These are phyloP conservation scores for Clitopilus passeckerianus DNA, from an alignment of 768 basidiomycete species.

Conservation along the genomic window DNA sequence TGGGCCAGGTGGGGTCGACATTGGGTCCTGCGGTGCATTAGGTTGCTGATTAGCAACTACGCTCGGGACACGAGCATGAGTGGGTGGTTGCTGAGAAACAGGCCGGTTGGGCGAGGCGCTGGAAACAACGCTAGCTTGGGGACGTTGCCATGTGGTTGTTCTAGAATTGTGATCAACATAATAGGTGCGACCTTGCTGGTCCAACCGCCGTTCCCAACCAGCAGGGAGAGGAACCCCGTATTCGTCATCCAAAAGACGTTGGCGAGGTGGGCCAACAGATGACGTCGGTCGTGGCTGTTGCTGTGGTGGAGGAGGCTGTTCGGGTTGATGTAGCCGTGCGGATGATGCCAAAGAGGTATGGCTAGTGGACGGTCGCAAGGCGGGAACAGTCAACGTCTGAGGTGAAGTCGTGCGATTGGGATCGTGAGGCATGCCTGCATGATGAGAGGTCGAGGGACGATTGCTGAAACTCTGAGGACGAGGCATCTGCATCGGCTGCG, in stretches of 20 bases:
- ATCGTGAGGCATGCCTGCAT: conserved; percentile 6
- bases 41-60: conserved; percentile 18
- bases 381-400: conserved; percentile 10
- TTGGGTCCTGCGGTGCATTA: conserved; percentile 11
- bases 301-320: conserved; percentile 8
- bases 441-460: conserved; percentile 9
- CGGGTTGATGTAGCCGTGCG: conserved; percentile 15
- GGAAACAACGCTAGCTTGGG: conserved; percentile 22
- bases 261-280: conserved; percentile 9
- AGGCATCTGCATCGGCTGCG: background rate
- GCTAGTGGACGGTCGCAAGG: conserved; percentile 21
- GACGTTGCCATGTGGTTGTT: conserved; percentile 77
- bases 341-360: conserved; percentile 16
- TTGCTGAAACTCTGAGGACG: conserved; percentile 3
- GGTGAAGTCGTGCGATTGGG: conserved; percentile 6
- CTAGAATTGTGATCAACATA: conserved; percentile 86
- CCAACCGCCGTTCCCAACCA: conserved; percentile 82
- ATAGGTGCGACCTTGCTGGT: conserved; percentile 68
- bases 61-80: conserved; percentile 19
- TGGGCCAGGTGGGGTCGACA: conserved; percentile 17
- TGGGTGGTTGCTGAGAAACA: conserved; percentile 15
- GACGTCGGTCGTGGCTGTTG: conserved; percentile 7
- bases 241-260: conserved; percentile 47
- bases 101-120: conserved; percentile 19
- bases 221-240: conserved; percentile 60